These are phyloP conservation scores for Trichoderma sp. DNA, from an alignment of 2,329 filamentous ascomycete genomes.

Conservation along the genomic window DNA sequence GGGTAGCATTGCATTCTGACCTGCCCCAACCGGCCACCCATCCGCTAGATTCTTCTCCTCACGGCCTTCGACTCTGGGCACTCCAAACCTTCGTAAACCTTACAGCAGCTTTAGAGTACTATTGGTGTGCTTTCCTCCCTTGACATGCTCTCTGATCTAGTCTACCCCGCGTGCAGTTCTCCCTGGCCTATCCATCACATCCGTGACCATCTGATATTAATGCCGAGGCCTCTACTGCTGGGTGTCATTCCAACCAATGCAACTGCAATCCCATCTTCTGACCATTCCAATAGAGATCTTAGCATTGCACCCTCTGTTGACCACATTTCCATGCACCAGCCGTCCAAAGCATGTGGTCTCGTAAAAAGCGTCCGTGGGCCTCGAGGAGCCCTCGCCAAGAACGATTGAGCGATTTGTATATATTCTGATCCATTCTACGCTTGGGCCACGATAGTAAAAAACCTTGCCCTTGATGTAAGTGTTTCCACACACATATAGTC, in stretches of 20 bases:
- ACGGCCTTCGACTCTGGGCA: background rate
- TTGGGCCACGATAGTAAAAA: background rate
- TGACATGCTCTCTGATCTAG: slow-evolving; percentile 5
- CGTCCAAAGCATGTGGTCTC: slow-evolving; percentile 16
- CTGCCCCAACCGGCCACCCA: slow-evolving; percentile 6
- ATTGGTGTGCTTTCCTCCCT: background rate
- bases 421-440: background rate
- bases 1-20: slow-evolving; percentile 22
- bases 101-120: background rate
- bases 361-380: background rate
- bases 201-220: background rate
- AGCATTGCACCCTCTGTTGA: background rate
- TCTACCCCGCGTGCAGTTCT: background rate
- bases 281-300: background rate
- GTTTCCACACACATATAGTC: background rate
- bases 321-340: background rate
- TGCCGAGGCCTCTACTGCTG: background rate
- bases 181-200: slow-evolving; percentile 14
- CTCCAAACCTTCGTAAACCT: background rate
- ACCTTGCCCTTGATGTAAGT: background rate
- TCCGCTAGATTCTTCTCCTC: slow-evolving; percentile 7
- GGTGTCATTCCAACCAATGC: slow-evolving; percentile 9
- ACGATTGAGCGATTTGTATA: background rate
- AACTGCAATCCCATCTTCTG: slow-evolving; percentile 9
- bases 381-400: background rate